Base-by-base conservation (phyloP, 2,329 filamentous ascomycete species). In the Aspergillus viridinutans region DNA sequence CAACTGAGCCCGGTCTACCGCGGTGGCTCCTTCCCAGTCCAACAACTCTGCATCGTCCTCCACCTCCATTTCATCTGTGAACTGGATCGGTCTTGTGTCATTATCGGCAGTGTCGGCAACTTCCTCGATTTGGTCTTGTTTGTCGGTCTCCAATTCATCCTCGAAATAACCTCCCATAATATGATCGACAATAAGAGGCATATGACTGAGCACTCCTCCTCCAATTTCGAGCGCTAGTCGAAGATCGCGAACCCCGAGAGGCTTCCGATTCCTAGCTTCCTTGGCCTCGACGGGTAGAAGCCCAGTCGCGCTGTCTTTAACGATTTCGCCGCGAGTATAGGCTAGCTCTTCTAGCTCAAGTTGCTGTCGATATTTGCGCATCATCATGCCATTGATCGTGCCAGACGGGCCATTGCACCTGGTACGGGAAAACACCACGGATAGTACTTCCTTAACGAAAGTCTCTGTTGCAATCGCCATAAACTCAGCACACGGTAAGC, bases 211-310 rank as follows among this genome's bases (percentile, higher is more conserved):
- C 58, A 90, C 87, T 26, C 83, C 85, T 54, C 94, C 90, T 12
- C 88, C 86, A 61, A 96, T 82, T 58, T 89, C 85, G 17, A 96
- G 73, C 0, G 90, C 86, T 3, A 96, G 78, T 40, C 89, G 83
- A 50, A 97, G 74, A 71, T 97, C 93, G 20, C 87, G 85, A 76
- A 93, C 88, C 14, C 86, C 86, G 1, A 97, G 75, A 0, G 90
- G 85, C 5, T 86, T 83, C 42, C 91, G 81, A 64, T 88, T 85
- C 55, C 84, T 84, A 17, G 89, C 87, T 53, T 88, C 87, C 69
- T 89, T 91, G 3, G 89, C 85, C 73, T 97, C 92, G 38, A 92
- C 78, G 0, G 92, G 93, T 5, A 97, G 76, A 28, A 96, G 75
- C 1, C 92, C 92, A 50, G 84, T 87, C 21, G 76, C 73, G 58